Evolutionary conservation across 2,329 filamentous ascomycete species (phyloP), one percentile per base, ranked within the genome.

Genomic region (Diaporthe batatas): DNA sequence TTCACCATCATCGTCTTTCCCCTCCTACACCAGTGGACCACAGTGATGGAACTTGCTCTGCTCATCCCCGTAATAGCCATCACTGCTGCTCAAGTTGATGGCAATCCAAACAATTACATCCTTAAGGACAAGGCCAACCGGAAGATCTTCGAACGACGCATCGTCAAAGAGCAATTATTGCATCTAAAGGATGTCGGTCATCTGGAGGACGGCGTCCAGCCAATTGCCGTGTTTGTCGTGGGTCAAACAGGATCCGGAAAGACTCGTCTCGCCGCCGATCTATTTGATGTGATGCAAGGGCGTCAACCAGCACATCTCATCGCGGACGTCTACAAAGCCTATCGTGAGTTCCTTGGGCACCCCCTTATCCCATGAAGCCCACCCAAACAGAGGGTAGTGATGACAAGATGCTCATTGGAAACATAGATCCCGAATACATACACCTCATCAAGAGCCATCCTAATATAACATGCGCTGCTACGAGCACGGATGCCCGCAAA

Each of bases 171-270:
- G 39, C 82, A 84, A 57, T 79, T 85, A 51, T 53, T 70, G 58
- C 21, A 53, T 18, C 71, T 78, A 14, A 18, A 70, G 8, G 59
- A 67, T 49, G 25, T 25, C 73, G 77, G 69, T 42, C 68, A 55
- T n/a, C 51, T 7, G 55, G 76, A 29, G 65, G 72, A 59, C 59
- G 67, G n/a, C 55, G 68, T 51, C 21, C 75, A 58, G 12, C 83
- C 84, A 49, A 78, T 85, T 18, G 85, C 83, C 44, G 77, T 87
- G 58, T 79, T 87, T 25, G 78, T 85, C 18, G 81, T 86, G 34
- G 85, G 85, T 74, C 86, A 86, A 75, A 87, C 85, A 6, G 85
- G 86, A 76, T 84, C 86, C 18, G 85, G 86, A 68, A 87, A 87
- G 73, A 86, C 85, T 21, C 81, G 82, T 70, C 80, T 84, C 1